Evolutionary conservation across 73 alveolate genomes (phyloP).

Genomic region (Paramecium sonneborni): DNA sequence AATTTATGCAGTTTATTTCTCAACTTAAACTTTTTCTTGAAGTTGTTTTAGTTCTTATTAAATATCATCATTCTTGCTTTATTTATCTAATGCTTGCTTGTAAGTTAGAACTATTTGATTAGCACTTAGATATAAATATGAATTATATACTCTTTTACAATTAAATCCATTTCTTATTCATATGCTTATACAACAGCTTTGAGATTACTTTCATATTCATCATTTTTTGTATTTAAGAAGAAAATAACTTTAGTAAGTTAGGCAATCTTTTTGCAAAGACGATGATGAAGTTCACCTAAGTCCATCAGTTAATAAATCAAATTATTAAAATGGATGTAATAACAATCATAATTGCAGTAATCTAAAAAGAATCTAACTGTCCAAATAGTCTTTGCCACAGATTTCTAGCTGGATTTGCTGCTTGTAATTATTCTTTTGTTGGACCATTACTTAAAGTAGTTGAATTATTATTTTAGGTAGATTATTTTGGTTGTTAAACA

Average conservation of each 20-base stretch:
- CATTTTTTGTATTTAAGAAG: constrained; percentile 92
- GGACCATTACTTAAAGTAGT: neutral
- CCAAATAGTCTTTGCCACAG: neutral
- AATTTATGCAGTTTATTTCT: constrained; percentile 71
- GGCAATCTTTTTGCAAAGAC: constrained; percentile 80
- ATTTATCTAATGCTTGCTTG: constrained; percentile 80
- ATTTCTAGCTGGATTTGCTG: neutral
- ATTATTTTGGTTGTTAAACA: neutral
- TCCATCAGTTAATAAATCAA: constrained; percentile 21
- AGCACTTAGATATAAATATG: constrained; percentile 58
- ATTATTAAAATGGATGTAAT: neutral
- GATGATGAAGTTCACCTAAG: constrained; percentile 61
- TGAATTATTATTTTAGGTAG: neutral
- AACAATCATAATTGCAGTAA: neutral
- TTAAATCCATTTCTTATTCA: constrained; percentile 87
- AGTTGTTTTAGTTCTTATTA: constrained; percentile 66
- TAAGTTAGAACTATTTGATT: constrained; percentile 77
- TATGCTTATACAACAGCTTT: constrained; percentile 83
- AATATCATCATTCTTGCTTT: constrained; percentile 67
- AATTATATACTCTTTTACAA: constrained; percentile 73
- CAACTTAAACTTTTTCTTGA: constrained; percentile 71
- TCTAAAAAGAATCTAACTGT: neutral
- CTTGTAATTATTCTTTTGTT: neutral
- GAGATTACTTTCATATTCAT: constrained; percentile 76
- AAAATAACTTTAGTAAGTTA: constrained; percentile 93